Evolutionary conservation across 495 filamentous ascomycete genomes (phyloP).

Genomic region (Penicillium subrubescens): DNA sequence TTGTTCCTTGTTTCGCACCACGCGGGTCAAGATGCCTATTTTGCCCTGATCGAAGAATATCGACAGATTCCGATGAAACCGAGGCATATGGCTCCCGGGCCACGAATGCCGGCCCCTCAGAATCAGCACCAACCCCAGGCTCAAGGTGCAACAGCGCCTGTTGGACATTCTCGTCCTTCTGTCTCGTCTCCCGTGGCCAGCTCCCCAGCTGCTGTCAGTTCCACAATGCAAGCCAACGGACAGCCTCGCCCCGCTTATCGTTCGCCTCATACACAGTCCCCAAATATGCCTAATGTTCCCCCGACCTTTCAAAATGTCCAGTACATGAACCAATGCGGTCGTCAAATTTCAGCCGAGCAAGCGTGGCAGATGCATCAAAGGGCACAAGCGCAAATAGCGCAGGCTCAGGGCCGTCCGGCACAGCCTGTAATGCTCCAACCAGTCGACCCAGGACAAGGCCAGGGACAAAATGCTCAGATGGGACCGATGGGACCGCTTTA

Average conservation of each 20-base stretch:
- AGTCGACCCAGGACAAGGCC: background rate
- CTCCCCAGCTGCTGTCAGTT: background rate
- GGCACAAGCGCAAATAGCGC: background rate
- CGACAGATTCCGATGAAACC: constrained; percentile 14
- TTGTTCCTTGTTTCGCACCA: background rate
- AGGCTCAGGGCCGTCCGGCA: background rate
- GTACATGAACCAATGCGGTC: background rate
- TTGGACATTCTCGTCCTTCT: background rate
- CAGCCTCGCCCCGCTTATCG: background rate
- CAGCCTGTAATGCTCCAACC: background rate
- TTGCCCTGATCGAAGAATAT: constrained; percentile 10
- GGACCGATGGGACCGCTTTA: background rate
- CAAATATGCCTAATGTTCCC: background rate
- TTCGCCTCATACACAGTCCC: background rate
- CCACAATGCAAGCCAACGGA: background rate
- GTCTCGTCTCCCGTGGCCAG: background rate
- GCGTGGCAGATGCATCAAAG: background rate
- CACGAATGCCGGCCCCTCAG: background rate
- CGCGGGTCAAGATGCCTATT: background rate
- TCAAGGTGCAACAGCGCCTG: background rate
- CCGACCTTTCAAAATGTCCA: background rate
- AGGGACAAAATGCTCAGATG: background rate
- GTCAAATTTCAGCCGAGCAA: background rate
- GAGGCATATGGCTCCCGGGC: background rate
- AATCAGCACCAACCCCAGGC: background rate